A percentile compares a stretch with the other conserved stretches of the same genome.
Evolutionary conservation across 345 rosid genomes (phyloP).

Genomic region (Crucihimalaya himalaica): DNA sequence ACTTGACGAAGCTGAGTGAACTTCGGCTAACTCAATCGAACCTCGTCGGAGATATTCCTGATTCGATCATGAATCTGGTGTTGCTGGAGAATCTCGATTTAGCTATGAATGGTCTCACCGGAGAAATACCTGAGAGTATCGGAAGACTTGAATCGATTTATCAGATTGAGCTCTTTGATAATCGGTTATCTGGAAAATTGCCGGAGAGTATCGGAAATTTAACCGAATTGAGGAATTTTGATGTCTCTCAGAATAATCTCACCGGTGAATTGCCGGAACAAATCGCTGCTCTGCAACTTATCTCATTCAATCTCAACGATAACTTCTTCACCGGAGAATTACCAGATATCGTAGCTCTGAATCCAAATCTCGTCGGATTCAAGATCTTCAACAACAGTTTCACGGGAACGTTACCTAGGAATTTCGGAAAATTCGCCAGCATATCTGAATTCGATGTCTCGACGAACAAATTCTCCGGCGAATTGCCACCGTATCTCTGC

Average conservation of each 20-base stretch:
- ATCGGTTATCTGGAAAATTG: slow-evolving; percentile 50
- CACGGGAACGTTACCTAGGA: slow-evolving; percentile 53
- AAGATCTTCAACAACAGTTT: slow-evolving; percentile 82
- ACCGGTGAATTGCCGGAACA: slow-evolving; percentile 52
- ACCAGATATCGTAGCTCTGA: slow-evolving; percentile 51
- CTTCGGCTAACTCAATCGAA: slow-evolving; percentile 38
- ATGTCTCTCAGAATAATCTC: slow-evolving; percentile 67
- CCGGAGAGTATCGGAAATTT: slow-evolving; percentile 59
- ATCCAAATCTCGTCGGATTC: slow-evolving; percentile 49
- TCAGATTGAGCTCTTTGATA: slow-evolving; percentile 55
- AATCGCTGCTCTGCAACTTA: slow-evolving; percentile 49
- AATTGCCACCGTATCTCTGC: slow-evolving; percentile 64
- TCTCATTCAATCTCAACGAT: slow-evolving; percentile 58
- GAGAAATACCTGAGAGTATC: slow-evolving; percentile 53
- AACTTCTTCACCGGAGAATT: slow-evolving; percentile 59
- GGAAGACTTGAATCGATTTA: slow-evolving; percentile 41
- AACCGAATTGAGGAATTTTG: slow-evolving; percentile 45
- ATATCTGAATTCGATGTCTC: slow-evolving; percentile 67
- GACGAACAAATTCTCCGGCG: slow-evolving; percentile 53
- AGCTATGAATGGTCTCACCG: slow-evolving; percentile 47
- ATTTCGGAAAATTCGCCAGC: slow-evolving; percentile 55
- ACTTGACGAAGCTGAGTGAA: slow-evolving; percentile 50
- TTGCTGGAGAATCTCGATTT: slow-evolving; percentile 54
- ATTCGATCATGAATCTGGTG: slow-evolving; percentile 49
- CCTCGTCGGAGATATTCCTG: slow-evolving; percentile 62